Conservation (phyloP, 495 filamentous ascomycete species). For the Penicillium samsonianum region DNA sequence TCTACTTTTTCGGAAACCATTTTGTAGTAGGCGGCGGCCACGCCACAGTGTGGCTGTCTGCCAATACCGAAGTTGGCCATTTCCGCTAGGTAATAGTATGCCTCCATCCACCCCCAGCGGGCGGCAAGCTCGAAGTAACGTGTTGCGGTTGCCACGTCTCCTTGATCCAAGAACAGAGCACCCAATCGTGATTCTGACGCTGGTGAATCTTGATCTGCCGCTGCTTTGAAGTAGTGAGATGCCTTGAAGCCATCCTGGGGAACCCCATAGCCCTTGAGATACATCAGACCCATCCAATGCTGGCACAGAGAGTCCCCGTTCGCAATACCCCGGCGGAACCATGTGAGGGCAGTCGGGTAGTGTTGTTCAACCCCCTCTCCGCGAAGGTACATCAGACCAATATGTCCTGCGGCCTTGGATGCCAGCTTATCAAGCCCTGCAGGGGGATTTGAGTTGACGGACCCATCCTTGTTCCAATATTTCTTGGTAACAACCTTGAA, state of each 20-base stretch:
- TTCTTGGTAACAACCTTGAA: slow-evolving; percentile 79
- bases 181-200: slow-evolving; percentile 83
- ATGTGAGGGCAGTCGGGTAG: slow-evolving; percentile 70
- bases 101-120: slow-evolving; percentile 84
- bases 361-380: slow-evolving; percentile 87
- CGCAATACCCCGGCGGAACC: slow-evolving; percentile 81
- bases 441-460: slow-evolving; percentile 53
- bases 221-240: slow-evolving; percentile 75
- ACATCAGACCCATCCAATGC: slow-evolving; percentile 82
- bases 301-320: slow-evolving; percentile 85
- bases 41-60: slow-evolving; percentile 73
- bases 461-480: slow-evolving; percentile 83
- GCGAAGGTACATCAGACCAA: slow-evolving; percentile 90
- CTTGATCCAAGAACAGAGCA: slow-evolving; percentile 86
- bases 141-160: slow-evolving; percentile 71
- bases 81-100: slow-evolving; percentile 94
- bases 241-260: slow-evolving; percentile 72
- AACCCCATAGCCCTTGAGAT: slow-evolving; percentile 81
- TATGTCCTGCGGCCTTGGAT: slow-evolving; percentile 84
- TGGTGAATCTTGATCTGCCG: slow-evolving; percentile 81
- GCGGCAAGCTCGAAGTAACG: slow-evolving; percentile 93
- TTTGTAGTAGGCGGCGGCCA: slow-evolving; percentile 91
- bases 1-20: slow-evolving; percentile 90
- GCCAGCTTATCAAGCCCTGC: slow-evolving; percentile 76
- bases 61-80: slow-evolving; percentile 80